phyloP scores from a whole-genome alignment of 306 rosid species.

The Prunus mume region DNA sequence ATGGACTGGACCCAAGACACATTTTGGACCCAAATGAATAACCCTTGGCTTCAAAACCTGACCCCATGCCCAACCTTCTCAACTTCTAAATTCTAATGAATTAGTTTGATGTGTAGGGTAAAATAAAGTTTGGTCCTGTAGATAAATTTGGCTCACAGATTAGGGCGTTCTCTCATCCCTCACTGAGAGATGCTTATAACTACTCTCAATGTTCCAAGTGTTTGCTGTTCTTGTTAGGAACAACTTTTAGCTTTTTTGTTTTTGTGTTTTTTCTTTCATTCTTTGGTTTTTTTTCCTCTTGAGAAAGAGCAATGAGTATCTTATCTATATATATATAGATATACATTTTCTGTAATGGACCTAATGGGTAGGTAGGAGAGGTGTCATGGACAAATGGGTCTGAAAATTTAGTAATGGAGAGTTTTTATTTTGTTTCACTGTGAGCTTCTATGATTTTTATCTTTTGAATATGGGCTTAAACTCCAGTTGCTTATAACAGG shows the following conservation, averaged over 20 bases:
- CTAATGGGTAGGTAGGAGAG: not conserved
- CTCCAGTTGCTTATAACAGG: not conserved
- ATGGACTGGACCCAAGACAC: conserved; percentile 78
- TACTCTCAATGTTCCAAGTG: not conserved
- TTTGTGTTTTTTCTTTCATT: not conserved
- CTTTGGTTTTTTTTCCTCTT: not conserved
- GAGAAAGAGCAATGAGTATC: not conserved
- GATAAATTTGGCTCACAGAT: conserved; percentile 14
- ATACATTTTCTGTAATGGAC: not conserved
- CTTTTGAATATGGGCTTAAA: not conserved
- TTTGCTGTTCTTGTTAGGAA: not conserved
- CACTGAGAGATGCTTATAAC: not conserved
- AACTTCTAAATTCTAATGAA: conserved; percentile 37
- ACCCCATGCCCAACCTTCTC: conserved; percentile 56
- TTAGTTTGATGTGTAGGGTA: not conserved
- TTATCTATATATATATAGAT: not conserved
- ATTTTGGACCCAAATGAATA: conserved; percentile 62
- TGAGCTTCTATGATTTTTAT: not conserved
- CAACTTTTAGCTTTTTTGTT: not conserved
- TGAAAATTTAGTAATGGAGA: not conserved
- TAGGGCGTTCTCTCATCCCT: not conserved
- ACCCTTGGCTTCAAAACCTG: conserved; percentile 77
- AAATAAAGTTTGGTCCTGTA: conserved; percentile 19
- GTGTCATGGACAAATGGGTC: not conserved
- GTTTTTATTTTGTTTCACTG: not conserved